These are phyloP conservation scores for Pseudisothecium myosuroides DNA, from an alignment of 225 moss, liverwort and hornwort genomes.

Conservation along the genomic window DNA sequence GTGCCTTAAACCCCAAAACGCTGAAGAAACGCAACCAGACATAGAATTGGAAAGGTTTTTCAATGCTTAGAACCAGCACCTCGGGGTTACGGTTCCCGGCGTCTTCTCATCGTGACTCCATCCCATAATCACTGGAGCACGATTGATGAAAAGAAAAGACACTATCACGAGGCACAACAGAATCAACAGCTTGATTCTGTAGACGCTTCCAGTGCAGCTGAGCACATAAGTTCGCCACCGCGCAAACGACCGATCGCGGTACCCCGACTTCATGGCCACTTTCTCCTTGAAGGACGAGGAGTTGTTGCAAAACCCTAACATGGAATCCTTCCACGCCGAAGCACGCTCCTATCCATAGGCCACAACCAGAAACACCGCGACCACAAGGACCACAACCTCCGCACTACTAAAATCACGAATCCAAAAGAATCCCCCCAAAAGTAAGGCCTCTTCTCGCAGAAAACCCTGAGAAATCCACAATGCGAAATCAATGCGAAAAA, in stretches of 20 bases:
- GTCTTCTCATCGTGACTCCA: slow-evolving; percentile 20
- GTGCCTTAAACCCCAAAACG: neutral
- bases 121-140: slow-evolving; percentile 29
- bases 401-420: neutral
- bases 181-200: slow-evolving; percentile 18
- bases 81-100: neutral
- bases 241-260: slow-evolving; percentile 31
- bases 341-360: neutral
- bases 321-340: neutral
- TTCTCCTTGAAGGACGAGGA: slow-evolving; percentile 36
- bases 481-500: neutral
- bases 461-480: neutral
- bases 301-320: neutral
- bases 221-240: slow-evolving; percentile 28
- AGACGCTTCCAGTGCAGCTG: neutral
- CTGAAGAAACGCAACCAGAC: neutral
- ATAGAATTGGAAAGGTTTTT: neutral
- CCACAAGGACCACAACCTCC: neutral
- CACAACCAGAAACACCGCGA: neutral
- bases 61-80: neutral
- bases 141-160: slow-evolving; percentile 6
- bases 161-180: slow-evolving; percentile 4
- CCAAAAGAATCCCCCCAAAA: neutral
- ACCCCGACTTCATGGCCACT: slow-evolving; percentile 26
- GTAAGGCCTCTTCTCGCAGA: neutral